phyloP scores from a whole-genome alignment of 2,329 filamentous ascomycete genomes.

The Zopfia rhizophila region DNA sequence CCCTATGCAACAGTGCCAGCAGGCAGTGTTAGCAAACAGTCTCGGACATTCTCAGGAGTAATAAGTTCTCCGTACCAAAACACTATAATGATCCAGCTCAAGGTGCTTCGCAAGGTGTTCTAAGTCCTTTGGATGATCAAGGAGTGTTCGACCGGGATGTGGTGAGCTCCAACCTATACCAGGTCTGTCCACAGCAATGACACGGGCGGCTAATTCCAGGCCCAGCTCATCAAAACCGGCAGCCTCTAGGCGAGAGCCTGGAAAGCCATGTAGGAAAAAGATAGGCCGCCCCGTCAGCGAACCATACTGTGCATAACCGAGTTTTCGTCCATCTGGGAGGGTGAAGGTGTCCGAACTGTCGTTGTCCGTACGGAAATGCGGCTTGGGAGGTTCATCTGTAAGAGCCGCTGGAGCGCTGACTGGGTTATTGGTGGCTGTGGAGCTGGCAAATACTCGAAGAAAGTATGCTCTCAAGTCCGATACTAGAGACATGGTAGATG shows the following conservation, averaged over 20 bases:
- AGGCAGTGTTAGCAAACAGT: conserved; percentile 11
- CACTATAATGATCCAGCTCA: conserved; percentile 28
- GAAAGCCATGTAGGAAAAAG: conserved; percentile 42
- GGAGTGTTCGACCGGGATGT: conserved; percentile 29
- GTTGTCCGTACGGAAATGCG: conserved; percentile 33
- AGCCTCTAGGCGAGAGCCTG: conserved; percentile 43
- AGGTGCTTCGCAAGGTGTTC: conserved; percentile 33
- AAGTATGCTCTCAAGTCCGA: too few species aligned
- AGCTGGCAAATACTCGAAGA: conserved; percentile 1
- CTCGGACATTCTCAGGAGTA: neutral
- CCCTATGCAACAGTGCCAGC: conserved; percentile 28
- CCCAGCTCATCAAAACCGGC: conserved; percentile 33
- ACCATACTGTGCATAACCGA: conserved; percentile 50
- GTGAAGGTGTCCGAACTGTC: conserved; percentile 39
- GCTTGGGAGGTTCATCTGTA: conserved; percentile 3
- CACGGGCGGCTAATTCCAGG: conserved; percentile 31
- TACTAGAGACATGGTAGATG: too few species aligned
- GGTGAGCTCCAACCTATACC: conserved; percentile 41
- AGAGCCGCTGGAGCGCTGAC: neutral
- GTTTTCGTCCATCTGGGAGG: conserved; percentile 48
- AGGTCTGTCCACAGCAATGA: conserved; percentile 41
- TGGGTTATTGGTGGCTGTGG: neutral
- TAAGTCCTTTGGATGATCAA: conserved; percentile 38
- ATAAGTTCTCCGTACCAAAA: conserved; percentile 31
- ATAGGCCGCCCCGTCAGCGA: conserved; percentile 35